Conservation (phyloP, 108 stramenopile species). For the Schizochytrium sp. region DNA sequence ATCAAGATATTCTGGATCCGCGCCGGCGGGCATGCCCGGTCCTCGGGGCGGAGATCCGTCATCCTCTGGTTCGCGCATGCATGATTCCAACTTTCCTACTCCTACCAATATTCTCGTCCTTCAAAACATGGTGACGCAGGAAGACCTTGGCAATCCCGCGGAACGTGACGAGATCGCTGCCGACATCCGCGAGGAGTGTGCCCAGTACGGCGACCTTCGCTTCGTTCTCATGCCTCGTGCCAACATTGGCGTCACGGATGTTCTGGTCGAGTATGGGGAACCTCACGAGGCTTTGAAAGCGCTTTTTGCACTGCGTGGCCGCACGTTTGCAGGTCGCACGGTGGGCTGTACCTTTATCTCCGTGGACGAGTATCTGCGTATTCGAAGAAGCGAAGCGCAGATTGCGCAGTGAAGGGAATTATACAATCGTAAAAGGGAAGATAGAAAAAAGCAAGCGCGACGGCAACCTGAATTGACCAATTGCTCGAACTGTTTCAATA, state of each 20-base stretch:
- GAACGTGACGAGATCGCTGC: conserved; percentile 66
- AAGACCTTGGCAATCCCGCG: conserved; percentile 74
- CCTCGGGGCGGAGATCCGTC: background rate
- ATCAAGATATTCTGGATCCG: background rate
- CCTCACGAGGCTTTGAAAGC: conserved; percentile 60
- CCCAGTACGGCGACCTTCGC: conserved; percentile 65
- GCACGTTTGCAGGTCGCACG: conserved; percentile 59
- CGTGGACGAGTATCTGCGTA: background rate
- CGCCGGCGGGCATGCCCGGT: background rate
- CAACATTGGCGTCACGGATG: conserved; percentile 58
- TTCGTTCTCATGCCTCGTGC: conserved; percentile 59
- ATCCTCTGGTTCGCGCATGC: background rate
- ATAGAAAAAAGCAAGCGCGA: too few relatives aligned
- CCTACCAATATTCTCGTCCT: conserved; percentile 67
- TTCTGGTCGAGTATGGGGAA: conserved; percentile 78
- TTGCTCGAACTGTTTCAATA: too few relatives aligned
- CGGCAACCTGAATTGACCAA: too few relatives aligned
- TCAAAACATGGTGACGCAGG: conserved; percentile 89
- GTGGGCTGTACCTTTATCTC: background rate
- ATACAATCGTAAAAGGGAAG: too few relatives aligned
- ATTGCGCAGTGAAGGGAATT: too few relatives aligned
- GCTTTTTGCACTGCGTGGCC: conserved; percentile 64
- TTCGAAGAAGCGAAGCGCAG: too few relatives aligned
- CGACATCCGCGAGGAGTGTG: conserved; percentile 71
- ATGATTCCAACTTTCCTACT: background rate